Evolutionary conservation across 176 grass and related monocot genomes (phyloP).

Genomic region (Pharus latifolius): DNA sequence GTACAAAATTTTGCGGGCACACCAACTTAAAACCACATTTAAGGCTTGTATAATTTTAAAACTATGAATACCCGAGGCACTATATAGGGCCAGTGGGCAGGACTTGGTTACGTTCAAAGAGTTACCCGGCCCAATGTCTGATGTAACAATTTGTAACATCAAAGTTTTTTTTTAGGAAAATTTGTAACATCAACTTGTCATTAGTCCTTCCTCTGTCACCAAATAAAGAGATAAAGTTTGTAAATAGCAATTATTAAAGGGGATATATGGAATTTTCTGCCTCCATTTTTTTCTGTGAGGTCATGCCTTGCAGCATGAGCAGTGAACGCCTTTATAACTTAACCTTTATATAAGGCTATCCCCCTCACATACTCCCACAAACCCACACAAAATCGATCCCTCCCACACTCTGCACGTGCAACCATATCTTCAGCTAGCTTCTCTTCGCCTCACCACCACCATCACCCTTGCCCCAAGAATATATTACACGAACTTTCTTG

Average conservation of each 20-base stretch:
- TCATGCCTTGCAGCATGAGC: background rate
- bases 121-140: too few relatives aligned
- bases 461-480: conserved; percentile 12
- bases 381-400: conserved; percentile 27
- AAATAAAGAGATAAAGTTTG: too few relatives aligned
- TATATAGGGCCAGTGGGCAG: too few relatives aligned
- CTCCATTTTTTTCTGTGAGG: background rate
- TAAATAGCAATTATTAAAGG: background rate
- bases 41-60: too few relatives aligned
- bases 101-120: too few relatives aligned
- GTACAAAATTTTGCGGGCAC: too few relatives aligned
- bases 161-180: too few relatives aligned
- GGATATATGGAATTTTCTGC: background rate
- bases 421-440: conserved; percentile 43
- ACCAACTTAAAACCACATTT: too few relatives aligned
- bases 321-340: background rate
- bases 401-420: conserved; percentile 21
- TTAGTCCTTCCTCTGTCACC: too few relatives aligned
- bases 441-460: conserved; percentile 25
- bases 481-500: conserved; percentile 18
- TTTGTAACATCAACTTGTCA: too few relatives aligned
- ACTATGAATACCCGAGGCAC: too few relatives aligned
- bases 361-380: conserved; percentile 15
- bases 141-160: too few relatives aligned
- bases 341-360: conserved; percentile 28